These are phyloP conservation scores for Athelia sp. DNA, from an alignment of 1,284 basidiomycete genomes.

Conservation along the genomic window DNA sequence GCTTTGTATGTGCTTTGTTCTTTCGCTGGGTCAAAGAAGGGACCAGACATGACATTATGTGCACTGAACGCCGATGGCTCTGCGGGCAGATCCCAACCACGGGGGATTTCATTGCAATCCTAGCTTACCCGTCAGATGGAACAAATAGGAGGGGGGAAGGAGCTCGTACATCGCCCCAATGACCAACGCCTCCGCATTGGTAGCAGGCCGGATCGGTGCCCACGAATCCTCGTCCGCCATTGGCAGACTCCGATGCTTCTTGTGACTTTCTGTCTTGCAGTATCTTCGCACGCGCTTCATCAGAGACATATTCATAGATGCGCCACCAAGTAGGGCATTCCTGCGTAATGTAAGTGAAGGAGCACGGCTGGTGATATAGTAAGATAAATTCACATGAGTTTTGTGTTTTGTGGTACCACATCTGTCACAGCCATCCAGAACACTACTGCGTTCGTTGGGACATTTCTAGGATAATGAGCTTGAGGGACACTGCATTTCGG, in stretches of 20 bases:
- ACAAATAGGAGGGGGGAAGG: no score
- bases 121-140: slow-evolving; percentile 20
- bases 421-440: slow-evolving; percentile 60
- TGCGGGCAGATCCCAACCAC: slow-evolving; percentile 40
- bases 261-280: slow-evolving; percentile 46
- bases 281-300: slow-evolving; percentile 46
- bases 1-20: background rate
- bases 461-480: slow-evolving; percentile 54
- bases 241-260: slow-evolving; percentile 44
- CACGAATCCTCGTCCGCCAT: slow-evolving; percentile 76
- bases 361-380: background rate
- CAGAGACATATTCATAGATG: slow-evolving; percentile 73
- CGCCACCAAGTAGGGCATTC: slow-evolving; percentile 89
- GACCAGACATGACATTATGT: slow-evolving; percentile 65
- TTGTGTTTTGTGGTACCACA: slow-evolving; percentile 72
- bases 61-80: slow-evolving; percentile 76
- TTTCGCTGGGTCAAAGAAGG: slow-evolving; percentile 54
- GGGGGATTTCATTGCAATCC: slow-evolving; percentile 68
- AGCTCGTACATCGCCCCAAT: slow-evolving; percentile 79
- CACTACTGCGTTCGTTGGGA: slow-evolving; percentile 52
- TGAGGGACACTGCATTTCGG: no score
- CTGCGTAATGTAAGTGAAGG: slow-evolving; percentile 29
- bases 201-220: slow-evolving; percentile 80
- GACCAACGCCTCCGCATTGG: slow-evolving; percentile 77
- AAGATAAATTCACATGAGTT: slow-evolving; percentile 50